phyloP scores from a whole-genome alignment of 2,329 filamentous ascomycete genomes.

The Ilyonectria sp. region DNA sequence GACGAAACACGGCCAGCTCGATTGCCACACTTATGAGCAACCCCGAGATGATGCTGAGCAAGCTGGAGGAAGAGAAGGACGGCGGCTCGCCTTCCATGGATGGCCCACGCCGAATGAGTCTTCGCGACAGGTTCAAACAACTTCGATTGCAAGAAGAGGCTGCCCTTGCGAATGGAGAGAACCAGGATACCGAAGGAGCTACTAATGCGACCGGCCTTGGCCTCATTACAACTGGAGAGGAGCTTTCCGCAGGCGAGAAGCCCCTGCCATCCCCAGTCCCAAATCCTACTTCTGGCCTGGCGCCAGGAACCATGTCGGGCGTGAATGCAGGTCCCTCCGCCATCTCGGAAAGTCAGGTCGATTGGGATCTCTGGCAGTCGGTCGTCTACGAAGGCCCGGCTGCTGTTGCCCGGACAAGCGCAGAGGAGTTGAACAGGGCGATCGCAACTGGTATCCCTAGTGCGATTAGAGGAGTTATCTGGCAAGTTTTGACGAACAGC shows the following conservation, averaged over 20 bases:
- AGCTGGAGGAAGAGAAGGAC: slow-evolving; percentile 80
- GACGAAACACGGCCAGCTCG: slow-evolving; percentile 84
- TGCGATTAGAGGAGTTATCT: slow-evolving; percentile 97
- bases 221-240: slow-evolving; percentile 42
- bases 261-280: slow-evolving; percentile 68
- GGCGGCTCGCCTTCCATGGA: slow-evolving; percentile 60
- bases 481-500: slow-evolving; percentile 97
- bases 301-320: slow-evolving; percentile 89
- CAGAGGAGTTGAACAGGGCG: slow-evolving; percentile 90
- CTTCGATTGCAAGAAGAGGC: slow-evolving; percentile 83
- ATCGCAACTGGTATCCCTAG: slow-evolving; percentile 95
- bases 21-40: slow-evolving; percentile 85
- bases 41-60: slow-evolving; percentile 83
- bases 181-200: slow-evolving; percentile 61
- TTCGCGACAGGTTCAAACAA: slow-evolving; percentile 85
- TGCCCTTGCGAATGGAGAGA: slow-evolving; percentile 67
- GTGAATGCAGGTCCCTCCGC: slow-evolving; percentile 83
- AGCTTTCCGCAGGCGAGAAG: slow-evolving; percentile 48
- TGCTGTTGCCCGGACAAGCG: slow-evolving; percentile 87
- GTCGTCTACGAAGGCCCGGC: slow-evolving; percentile 95
- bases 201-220: slow-evolving; percentile 41
- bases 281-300: slow-evolving; percentile 77
- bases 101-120: slow-evolving; percentile 70
- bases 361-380: slow-evolving; percentile 98
- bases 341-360: slow-evolving; percentile 82